Conservation (phyloP, 1,139 yeast species). For the Debaryomyces coudertii region DNA sequence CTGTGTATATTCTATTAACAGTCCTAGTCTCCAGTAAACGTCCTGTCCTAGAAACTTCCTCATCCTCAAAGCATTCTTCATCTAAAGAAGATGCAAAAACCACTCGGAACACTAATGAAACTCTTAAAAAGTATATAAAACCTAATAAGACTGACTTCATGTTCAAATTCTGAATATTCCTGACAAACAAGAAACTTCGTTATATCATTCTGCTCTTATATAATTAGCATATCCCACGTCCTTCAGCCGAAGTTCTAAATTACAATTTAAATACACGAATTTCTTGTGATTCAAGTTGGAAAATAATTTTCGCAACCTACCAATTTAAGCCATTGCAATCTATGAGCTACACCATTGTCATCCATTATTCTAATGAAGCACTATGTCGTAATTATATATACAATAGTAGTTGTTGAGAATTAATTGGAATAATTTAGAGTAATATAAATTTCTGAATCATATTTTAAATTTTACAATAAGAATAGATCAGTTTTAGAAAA, state of each 20-base stretch:
- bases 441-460: too few relatives aligned
- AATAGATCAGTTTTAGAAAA: neutral
- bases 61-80: neutral
- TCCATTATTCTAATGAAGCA: neutral
- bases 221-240: neutral
- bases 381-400: neutral
- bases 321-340: conserved; percentile 5
- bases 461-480: neutral
- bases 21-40: neutral
- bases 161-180: neutral
- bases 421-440: too few relatives aligned
- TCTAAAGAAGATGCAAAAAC: conserved; percentile 1
- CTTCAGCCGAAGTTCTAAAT: neutral
- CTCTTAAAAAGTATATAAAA: neutral
- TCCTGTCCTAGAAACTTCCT: neutral
- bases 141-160: neutral
- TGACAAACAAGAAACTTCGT: conserved; percentile 3
- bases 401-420: neutral
- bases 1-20: neutral
- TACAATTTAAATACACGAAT: neutral
- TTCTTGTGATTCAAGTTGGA: neutral
- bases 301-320: conserved; percentile 5
- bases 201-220: neutral
- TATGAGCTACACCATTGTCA: neutral
- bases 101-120: neutral